These are phyloP conservation scores for Tulasnella sp. DNA, from an alignment of 768 basidiomycete species.

Conservation along the genomic window DNA sequence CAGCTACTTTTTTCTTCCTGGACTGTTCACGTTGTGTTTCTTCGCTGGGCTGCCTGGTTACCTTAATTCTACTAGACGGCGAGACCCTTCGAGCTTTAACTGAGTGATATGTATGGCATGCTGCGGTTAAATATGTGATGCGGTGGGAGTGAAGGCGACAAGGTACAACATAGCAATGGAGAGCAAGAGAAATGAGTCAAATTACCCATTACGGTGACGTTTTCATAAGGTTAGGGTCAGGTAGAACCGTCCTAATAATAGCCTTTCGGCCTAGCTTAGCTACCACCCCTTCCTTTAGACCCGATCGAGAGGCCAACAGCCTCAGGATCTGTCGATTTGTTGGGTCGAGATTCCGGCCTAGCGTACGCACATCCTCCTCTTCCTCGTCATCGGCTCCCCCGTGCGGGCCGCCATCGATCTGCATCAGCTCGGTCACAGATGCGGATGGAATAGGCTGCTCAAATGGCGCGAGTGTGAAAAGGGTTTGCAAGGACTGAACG, in stretches of 20 bases:
- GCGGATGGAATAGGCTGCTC: constrained; percentile 15
- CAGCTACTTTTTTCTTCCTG: neutral
- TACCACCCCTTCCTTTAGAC: constrained; percentile 11
- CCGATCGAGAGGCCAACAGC: constrained; percentile 1
- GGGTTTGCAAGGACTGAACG: constrained; percentile 10
- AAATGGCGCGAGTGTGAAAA: constrained; percentile 18
- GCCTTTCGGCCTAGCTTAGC: neutral
- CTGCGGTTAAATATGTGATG: too few species aligned
- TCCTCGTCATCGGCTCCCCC: neutral
- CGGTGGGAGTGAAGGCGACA: too few species aligned
- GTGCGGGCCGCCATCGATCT: neutral
- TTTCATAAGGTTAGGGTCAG: neutral
- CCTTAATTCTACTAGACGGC: neutral
- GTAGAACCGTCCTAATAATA: neutral
- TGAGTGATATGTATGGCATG: constrained; percentile 2
- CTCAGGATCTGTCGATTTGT: constrained; percentile 8
- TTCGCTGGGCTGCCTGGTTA: too few species aligned
- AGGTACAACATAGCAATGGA: neutral
- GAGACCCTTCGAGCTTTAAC: neutral
- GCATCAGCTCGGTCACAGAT: constrained; percentile 3
- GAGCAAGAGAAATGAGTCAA: neutral
- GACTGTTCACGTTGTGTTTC: too few species aligned
- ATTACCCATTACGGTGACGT: neutral
- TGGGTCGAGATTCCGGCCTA: constrained; percentile 5
- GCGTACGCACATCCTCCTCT: neutral